Base-by-base conservation (phyloP, 352 stramenopile species). In the Phytopythium vexans region DNA sequence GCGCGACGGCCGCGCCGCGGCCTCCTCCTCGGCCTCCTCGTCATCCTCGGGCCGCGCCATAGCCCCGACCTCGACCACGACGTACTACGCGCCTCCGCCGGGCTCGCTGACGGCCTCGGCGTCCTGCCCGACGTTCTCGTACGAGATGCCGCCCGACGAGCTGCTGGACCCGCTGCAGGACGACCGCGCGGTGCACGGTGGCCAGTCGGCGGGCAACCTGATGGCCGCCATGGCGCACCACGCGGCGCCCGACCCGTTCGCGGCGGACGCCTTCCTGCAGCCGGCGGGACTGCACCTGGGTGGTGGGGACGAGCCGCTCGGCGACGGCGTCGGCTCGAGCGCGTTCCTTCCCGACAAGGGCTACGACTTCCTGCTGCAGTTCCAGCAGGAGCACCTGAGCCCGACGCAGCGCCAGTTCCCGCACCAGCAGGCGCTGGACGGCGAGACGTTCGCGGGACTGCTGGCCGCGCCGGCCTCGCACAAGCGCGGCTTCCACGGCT, bases 91-190 rank as follows among this genome's bases (percentile, higher is more conserved):
- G 8, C 14, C 49, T 31, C 58, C 49, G 31, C 9, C 52, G 32
- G 27, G 14, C 34, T 27, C 57, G 27, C 60, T 91, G 47, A 88
- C 81, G 15, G 82, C 78, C 50, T 91, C 81, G 34, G 77, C 81
- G 38, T 91, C 81, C 32, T 91, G 77, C 50, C 81, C 81, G 52
- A 88, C 77, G 31, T 84, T 91, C 62, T 86, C 81, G 36, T 85
- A 91, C 47, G 66, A 84, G 15, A 52, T 77, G 56, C 60, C 68
- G 35, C 50, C 60, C 31, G 68, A 86, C 52, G 70, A 84, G 11
- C 58, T 86, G 41, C 66, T 88, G 52, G 56, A 64, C 35, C 62
- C 71, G 16, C 64, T 78, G 1, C 61, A 56, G 27, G 62, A 51
- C 21, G 65, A 70, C 36, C 52, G 50, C n/a, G 52, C 68, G 31